Evolutionary conservation across 148 eudicot species (phyloP), one percentile per base, ranked within the genome.

Genomic region (Cornus controversa): DNA sequence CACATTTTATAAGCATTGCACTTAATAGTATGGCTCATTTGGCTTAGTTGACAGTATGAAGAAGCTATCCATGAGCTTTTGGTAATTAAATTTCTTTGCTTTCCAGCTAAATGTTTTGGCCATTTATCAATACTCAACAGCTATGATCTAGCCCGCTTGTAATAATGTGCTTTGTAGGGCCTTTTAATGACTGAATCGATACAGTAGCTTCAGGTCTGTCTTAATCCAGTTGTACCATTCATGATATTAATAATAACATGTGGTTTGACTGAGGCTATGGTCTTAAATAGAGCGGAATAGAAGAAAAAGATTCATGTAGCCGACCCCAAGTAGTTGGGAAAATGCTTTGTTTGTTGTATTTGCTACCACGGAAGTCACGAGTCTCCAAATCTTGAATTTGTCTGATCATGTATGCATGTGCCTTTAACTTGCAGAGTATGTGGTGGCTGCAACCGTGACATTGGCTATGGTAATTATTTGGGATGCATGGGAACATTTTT

Each of bases 401-500:
- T 53, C 31, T 65, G 65, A 66, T 66, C 62, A 54, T 78, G 20
- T 42, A 28, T 74, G 68, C 25, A 66, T 8, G 66, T 74, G 69
- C 69, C 69, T 63, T 69, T 79, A 78, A 77, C 62, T 80, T 80
- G 82, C 89, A 91, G 99, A 84, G 69, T 88, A 73, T 96, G 99
- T 70, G 89, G 86, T 75, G 95, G 99, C 69, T 96, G 99, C 81
- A 89, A 93, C 40, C 85, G 78, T 24, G 95, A 91, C 69, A 93
- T 96, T 81, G 93, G 92, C 10, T 77, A 80, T 82, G 98, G 97
- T 6, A 93, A 88, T 80, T 96, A 93, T 81, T 85, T 96, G 72
- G 99, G 95, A 81, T 96, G 98, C 91, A 91, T 93, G 97, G 99
- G 98, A 24, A 81, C 86, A 3, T 90, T 85, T 75, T 96, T 89